Evolutionary conservation across 83 land plant genomes (phyloP).

Genomic region (Isoetes engelmannii): DNA sequence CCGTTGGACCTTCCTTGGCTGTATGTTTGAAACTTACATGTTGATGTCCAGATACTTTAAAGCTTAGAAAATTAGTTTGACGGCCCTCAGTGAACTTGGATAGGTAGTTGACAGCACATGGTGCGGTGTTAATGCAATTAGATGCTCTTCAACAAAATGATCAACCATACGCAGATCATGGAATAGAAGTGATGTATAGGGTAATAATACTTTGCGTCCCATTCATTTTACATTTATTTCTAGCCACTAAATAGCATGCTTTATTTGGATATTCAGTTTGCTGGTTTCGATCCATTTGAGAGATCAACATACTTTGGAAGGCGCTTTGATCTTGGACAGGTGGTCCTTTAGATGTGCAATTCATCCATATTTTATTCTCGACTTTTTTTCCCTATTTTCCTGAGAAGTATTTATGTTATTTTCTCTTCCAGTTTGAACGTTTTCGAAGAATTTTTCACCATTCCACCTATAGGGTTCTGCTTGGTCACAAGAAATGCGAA

Average conservation of each 20-base stretch:
- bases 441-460: slow-evolving; percentile 92
- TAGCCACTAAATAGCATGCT: too few species aligned
- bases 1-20: slow-evolving; percentile 74
- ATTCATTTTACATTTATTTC: too few species aligned
- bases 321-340: slow-evolving; percentile 94
- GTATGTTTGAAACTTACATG: slow-evolving; percentile 53
- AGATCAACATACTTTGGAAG: slow-evolving; percentile 90
- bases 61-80: slow-evolving; percentile 7
- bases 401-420: too few species aligned
- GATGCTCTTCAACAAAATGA: slow-evolving; percentile 81
- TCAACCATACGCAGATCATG: slow-evolving; percentile 82
- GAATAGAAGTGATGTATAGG: slow-evolving; percentile 95
- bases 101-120: slow-evolving; percentile 85
- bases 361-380: too few species aligned
- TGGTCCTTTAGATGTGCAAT: too few species aligned
- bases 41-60: background rate
- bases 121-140: slow-evolving; percentile 68
- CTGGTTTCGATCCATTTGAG: slow-evolving; percentile 95
- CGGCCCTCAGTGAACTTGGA: slow-evolving; percentile 1
- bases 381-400: too few species aligned
- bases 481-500: slow-evolving; percentile 70
- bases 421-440: slow-evolving; percentile 66
- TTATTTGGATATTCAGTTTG: too few species aligned
- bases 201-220: slow-evolving; percentile 47
- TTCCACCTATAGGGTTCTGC: slow-evolving; percentile 71